Base-by-base conservation (phyloP, 2,329 filamentous ascomycete genomes). In the Colletotrichum sidae region DNA sequence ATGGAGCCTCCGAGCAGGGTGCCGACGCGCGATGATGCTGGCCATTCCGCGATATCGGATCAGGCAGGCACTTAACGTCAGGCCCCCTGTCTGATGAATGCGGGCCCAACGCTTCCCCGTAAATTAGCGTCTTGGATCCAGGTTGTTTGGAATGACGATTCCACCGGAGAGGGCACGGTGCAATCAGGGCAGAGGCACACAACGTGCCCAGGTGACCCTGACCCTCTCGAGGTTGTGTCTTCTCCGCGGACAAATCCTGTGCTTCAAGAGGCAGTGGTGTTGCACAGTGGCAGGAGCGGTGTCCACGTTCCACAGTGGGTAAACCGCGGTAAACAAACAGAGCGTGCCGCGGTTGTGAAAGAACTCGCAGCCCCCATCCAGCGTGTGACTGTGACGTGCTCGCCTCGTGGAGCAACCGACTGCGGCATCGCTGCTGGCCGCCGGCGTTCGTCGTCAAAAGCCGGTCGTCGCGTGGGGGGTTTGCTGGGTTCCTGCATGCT, bases 11-110 rank as follows among this genome's bases (percentile, higher is more conserved):
- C 15, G 34, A 47, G 17, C 51, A 52, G 51, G 51, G 51, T 53
- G 37, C 45, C 50, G 58, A 61, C 49, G 52, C 54, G 57, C 53
- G 46, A 63, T 67, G 58, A 67, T 68, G 67, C 58, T 67, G 64
- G 65, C 58, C 58, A 59, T 67, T 64, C 64, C 58, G 58, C 55
- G 45, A 51, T 49, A 54, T 67, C 63, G 64, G 67, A 64, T 63
- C 67, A 68, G 63, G 57, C 66, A 68, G 63, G 63, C 62, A 61
- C 56, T 61, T 63, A 64, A 37, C 13, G 46, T 57, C 53, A 15
- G 25, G 44, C 46, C 49, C 52, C 62, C 62, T 53, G 46, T 53
- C 53, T 35, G 47, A 47, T 25, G 62, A 65, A 52, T 62, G 62
- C 58, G 58, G 62, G 58, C 42, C 60, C 47, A 65, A 65, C 50